These are phyloP conservation scores for Ophiostoma himal-ulmi DNA, from an alignment of 2,329 filamentous ascomycete genomes.

Conservation along the genomic window DNA sequence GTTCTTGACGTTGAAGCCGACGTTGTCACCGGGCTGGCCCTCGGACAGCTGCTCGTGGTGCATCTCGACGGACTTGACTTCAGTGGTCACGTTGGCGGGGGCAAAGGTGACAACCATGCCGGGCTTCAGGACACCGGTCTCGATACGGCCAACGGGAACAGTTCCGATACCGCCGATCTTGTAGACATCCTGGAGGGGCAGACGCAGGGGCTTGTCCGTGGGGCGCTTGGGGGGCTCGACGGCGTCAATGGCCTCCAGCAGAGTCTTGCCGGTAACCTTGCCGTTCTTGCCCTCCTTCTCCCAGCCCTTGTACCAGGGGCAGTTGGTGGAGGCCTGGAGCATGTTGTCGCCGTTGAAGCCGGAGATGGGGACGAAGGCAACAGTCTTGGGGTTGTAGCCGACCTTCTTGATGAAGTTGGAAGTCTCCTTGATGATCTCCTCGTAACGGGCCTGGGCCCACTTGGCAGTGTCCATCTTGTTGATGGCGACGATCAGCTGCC, in stretches of 20 bases:
- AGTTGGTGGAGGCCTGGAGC: slow-evolving; percentile 83
- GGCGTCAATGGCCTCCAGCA: slow-evolving; percentile 96
- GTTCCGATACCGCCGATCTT: slow-evolving; percentile 99
- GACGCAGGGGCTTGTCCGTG: slow-evolving; percentile 98
- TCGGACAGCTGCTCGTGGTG: slow-evolving; percentile 97
- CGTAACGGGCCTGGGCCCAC: slow-evolving; percentile 93
- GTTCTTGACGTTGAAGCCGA: slow-evolving; percentile 99
- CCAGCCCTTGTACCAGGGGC: slow-evolving; percentile 99
- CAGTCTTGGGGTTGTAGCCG: slow-evolving; percentile 98
- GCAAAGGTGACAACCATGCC: slow-evolving; percentile 97
- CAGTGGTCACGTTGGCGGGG: slow-evolving; percentile 97
- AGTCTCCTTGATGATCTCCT: slow-evolving; percentile 99
- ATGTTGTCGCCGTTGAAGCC: slow-evolving; percentile 99
- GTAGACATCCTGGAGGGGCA: slow-evolving; percentile 99
- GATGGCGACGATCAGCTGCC: slow-evolving; percentile 99
- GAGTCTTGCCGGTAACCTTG: slow-evolving; percentile 90
- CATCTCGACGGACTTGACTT: slow-evolving; percentile 99
- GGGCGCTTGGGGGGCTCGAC: slow-evolving; percentile 91
- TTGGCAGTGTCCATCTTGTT: slow-evolving; percentile 99
- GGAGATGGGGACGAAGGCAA: slow-evolving; percentile 99
- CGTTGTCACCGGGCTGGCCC: slow-evolving; percentile 99
- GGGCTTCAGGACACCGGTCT: slow-evolving; percentile 94
- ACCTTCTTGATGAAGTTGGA: slow-evolving; percentile 99
- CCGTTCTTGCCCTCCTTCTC: slow-evolving; percentile 92
- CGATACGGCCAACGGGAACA: slow-evolving; percentile 99